A percentile compares a stretch with the other conserved stretches of the same genome.
Conservation (phyloP, 2,329 filamentous ascomycete genomes). For the Microcyclospora pomicola region DNA sequence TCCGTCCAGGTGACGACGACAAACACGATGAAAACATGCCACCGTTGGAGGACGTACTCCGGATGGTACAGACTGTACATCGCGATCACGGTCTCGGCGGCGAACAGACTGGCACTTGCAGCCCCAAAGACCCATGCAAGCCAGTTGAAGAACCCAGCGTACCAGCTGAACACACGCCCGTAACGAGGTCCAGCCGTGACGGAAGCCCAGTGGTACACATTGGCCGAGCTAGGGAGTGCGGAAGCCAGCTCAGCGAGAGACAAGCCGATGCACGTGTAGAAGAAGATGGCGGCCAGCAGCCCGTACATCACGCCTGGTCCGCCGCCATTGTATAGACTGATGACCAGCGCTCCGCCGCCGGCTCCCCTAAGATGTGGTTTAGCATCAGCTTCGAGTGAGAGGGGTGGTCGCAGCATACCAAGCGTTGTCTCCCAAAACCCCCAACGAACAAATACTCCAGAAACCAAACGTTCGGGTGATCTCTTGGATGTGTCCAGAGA, state of each 20-base stretch:
- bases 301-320: conserved; percentile 34
- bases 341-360: too few relatives aligned
- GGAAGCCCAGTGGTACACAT: conserved; percentile 41
- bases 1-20: conserved; percentile 35
- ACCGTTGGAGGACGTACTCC: conserved; percentile 31
- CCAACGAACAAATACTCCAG: conserved; percentile 33
- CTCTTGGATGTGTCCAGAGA: conserved; percentile 39
- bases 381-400: conserved; percentile 1
- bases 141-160: conserved; percentile 38
- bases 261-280: conserved; percentile 38
- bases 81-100: conserved; percentile 32
- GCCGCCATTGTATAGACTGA: conserved; percentile 33
- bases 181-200: conserved; percentile 34
- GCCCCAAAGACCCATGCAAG: conserved; percentile 37
- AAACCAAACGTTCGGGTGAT: conserved; percentile 38
- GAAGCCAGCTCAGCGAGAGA: conserved; percentile 38
- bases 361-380: too few relatives aligned
- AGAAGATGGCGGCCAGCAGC: conserved; percentile 35
- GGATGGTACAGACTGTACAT: conserved; percentile 38
- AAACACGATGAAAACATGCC: conserved; percentile 39
- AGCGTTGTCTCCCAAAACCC: conserved; percentile 24
- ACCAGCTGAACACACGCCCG: conserved; percentile 35
- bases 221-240: conserved; percentile 22
- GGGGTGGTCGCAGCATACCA: conserved; percentile 15
- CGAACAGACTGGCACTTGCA: conserved; percentile 30